phyloP scores from a whole-genome alignment of 2,329 filamentous ascomycete species.

The Fusarium caatingaense region DNA sequence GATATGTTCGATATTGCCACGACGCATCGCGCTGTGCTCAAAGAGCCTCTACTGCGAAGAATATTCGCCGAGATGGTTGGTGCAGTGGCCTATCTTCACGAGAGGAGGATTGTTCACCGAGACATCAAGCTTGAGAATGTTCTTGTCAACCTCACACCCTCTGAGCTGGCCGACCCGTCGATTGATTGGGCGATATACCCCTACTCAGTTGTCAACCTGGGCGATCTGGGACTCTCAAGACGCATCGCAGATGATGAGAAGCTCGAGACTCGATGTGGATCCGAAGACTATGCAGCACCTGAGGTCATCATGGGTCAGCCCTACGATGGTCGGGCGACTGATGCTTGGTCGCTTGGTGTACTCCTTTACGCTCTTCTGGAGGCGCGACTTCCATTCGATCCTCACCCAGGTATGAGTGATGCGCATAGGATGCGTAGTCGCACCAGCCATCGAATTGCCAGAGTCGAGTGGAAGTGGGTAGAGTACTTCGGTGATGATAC shows the following conservation, averaged over 20 bases:
- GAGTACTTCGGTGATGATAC: conserved; percentile 85
- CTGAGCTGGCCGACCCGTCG: conserved; percentile 71
- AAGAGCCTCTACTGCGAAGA: conserved; percentile 76
- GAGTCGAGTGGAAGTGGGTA: conserved; percentile 96
- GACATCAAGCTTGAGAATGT: conserved; percentile 98
- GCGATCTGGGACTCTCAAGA: conserved; percentile 89
- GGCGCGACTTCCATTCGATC: conserved; percentile 92
- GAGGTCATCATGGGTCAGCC: conserved; percentile 96
- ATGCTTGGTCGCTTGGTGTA: conserved; percentile 96
- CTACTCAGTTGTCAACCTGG: conserved; percentile 86
- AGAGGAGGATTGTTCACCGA: conserved; percentile 87
- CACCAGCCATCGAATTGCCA: conserved; percentile 92
- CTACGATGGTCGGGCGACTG: conserved; percentile 91
- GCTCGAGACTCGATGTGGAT: conserved; percentile 93
- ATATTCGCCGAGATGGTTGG: conserved; percentile 91
- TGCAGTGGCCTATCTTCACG: conserved; percentile 87
- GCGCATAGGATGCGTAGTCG: conserved; percentile 80
- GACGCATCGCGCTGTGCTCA: conserved; percentile 74
- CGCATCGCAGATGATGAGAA: conserved; percentile 87
- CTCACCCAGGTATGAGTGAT: conserved; percentile 82
- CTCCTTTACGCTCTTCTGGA: conserved; percentile 94
- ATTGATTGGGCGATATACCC: conserved; percentile 81
- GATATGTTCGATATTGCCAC: conserved; percentile 95
- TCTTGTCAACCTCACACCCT: conserved; percentile 82
- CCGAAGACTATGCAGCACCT: conserved; percentile 95